phyloP scores from a whole-genome alignment of 176 grass and related monocot genomes.

The Tillandsia fasciculata region DNA sequence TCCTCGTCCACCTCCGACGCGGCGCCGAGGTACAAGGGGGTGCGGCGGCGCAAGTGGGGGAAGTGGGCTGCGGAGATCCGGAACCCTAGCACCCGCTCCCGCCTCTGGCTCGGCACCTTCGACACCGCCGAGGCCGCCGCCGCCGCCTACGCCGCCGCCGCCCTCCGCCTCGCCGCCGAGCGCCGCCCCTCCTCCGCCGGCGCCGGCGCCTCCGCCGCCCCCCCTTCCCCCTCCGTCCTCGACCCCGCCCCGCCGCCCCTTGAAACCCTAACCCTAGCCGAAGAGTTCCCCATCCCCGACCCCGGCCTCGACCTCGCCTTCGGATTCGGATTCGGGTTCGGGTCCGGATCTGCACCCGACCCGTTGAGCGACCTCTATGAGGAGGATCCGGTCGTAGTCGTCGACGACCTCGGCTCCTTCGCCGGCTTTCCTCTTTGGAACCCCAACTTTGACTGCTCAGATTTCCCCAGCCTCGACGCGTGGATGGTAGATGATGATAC shows the following conservation, averaged over 20 bases:
- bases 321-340: slow-evolving; percentile 3
- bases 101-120: slow-evolving; percentile 89
- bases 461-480: neutral
- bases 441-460: neutral
- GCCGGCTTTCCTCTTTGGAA: neutral
- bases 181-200: slow-evolving; percentile 32
- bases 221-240: slow-evolving; percentile 18
- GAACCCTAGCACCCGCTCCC: slow-evolving; percentile 60
- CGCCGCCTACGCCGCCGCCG: slow-evolving; percentile 45
- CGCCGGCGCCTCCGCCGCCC: neutral
- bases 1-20: neutral
- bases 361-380: neutral
- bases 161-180: slow-evolving; percentile 46
- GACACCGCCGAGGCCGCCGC: slow-evolving; percentile 51
- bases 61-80: slow-evolving; percentile 96
- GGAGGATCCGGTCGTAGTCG: neutral
- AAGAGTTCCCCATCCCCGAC: slow-evolving; percentile 35
- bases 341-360: slow-evolving; percentile 28
- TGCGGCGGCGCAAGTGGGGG: slow-evolving; percentile 81
- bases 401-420: neutral
- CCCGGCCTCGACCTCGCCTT: slow-evolving; percentile 18
- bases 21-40: slow-evolving; percentile 38
- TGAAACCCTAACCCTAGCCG: neutral
- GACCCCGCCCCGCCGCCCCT: slow-evolving; percentile 31
- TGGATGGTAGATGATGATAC: neutral